These are phyloP conservation scores for Coemansia sp. DNA, from an alignment of 192 early-diverging fungal genomes.

Conservation along the genomic window DNA sequence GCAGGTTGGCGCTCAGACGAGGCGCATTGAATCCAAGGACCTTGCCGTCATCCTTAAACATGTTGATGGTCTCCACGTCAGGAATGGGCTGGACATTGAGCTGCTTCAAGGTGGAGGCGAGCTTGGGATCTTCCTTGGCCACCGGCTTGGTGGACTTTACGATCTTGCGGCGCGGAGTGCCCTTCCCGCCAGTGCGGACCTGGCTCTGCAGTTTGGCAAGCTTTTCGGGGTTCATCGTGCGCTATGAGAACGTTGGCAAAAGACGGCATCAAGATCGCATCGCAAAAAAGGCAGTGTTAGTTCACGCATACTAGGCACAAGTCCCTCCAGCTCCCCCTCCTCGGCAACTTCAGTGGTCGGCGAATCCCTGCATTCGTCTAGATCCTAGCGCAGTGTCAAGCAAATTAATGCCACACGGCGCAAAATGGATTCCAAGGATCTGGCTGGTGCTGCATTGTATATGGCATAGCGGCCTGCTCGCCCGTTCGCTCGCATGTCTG, in stretches of 20 bases:
- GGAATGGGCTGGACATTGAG: constrained; percentile 80
- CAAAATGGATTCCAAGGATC: too few species aligned
- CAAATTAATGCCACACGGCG: too few species aligned
- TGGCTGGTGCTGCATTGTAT: too few species aligned
- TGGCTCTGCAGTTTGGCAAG: constrained; percentile 88
- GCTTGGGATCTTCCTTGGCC: constrained; percentile 91
- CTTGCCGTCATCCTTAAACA: constrained; percentile 92
- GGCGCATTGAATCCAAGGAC: constrained; percentile 88
- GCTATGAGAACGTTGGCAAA: too few species aligned
- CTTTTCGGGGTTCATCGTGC: constrained; percentile 79
- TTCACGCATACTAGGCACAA: too few species aligned
- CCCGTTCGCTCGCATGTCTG: too few species aligned
- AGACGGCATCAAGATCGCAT: neutral
- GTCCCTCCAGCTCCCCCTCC: too few species aligned
- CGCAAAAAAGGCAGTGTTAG: too few species aligned
- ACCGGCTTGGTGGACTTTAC: constrained; percentile 52
- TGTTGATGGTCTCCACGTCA: constrained; percentile 96
- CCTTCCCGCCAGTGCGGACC: constrained; percentile 85
- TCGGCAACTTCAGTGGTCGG: too few species aligned
- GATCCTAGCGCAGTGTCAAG: too few species aligned
- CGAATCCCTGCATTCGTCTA: too few species aligned
- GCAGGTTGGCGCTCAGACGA: constrained; percentile 73
- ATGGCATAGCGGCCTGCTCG: too few species aligned
- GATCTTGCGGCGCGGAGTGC: constrained; percentile 96
- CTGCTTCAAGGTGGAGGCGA: constrained; percentile 85